A percentile compares a stretch with the other conserved stretches of the same genome.
phyloP scores from a whole-genome alignment of 192 early-diverging fungal species.

The Rhizophagus sp. region DNA sequence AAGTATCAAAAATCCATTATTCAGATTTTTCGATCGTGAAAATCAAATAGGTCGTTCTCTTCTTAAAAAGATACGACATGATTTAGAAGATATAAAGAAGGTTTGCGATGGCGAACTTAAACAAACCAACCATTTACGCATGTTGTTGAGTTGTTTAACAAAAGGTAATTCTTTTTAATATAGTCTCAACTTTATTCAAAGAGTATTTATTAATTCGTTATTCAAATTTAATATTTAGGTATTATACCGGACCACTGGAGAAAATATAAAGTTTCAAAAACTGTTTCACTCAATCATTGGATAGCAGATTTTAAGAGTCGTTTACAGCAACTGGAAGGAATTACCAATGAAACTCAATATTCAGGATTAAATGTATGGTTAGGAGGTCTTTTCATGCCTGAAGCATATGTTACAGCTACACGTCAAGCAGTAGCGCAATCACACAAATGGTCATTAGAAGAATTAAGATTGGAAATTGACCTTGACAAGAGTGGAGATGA shows the following conservation, averaged over 20 bases:
- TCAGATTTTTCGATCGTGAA: slow-evolving; percentile 86
- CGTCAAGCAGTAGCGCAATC: slow-evolving; percentile 80
- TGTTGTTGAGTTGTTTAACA: slow-evolving; percentile 66
- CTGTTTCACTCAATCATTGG: slow-evolving; percentile 66
- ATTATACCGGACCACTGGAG: slow-evolving; percentile 72
- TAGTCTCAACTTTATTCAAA: background rate
- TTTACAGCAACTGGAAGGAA: slow-evolving; percentile 59
- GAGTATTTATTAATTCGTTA: background rate
- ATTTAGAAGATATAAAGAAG: slow-evolving; percentile 63
- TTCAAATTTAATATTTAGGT: slow-evolving; percentile 11
- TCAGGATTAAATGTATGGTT: slow-evolving; percentile 67
- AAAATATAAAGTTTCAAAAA: slow-evolving; percentile 61
- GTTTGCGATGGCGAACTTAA: slow-evolving; percentile 77
- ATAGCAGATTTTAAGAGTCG: slow-evolving; percentile 72
- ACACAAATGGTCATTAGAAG: slow-evolving; percentile 78
- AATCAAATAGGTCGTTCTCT: slow-evolving; percentile 60
- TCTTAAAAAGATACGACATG: slow-evolving; percentile 61
- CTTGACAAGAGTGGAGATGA: slow-evolving; percentile 24
- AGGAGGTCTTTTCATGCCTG: slow-evolving; percentile 85
- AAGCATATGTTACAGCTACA: slow-evolving; percentile 91
- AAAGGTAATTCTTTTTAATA: slow-evolving; percentile 47
- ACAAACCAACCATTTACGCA: slow-evolving; percentile 85
- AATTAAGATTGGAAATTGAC: slow-evolving; percentile 62
- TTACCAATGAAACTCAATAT: slow-evolving; percentile 46
- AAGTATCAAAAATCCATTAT: slow-evolving; percentile 65